Percentiles rank a stretch among this genome's conserved stretches.
These are phyloP conservation scores for Pulveroboletus sp. DNA, from an alignment of 768 basidiomycete species.

Conservation along the genomic window DNA sequence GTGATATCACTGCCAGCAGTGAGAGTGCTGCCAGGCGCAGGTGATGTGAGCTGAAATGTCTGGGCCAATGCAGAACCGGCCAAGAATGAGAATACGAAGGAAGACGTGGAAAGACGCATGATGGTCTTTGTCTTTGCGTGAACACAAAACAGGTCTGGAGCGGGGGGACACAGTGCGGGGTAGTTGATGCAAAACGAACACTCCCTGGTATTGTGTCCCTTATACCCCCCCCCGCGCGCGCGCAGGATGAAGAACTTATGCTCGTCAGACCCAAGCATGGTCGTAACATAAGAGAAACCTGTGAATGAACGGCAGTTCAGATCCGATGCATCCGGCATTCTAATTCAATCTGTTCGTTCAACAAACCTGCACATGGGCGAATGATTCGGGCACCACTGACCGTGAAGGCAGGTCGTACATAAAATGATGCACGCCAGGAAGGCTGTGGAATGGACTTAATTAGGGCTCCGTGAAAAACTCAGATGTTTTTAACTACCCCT, in stretches of 20 bases:
- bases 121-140: too few relatives aligned
- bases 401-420: not conserved
- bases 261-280: not conserved
- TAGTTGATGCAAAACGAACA: not conserved
- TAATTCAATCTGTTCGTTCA: not conserved
- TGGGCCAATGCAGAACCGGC: slow-evolving; percentile 17
- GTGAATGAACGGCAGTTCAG: not conserved
- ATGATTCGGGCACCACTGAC: slow-evolving; percentile 6
- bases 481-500: too few relatives aligned
- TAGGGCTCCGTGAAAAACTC: too few relatives aligned
- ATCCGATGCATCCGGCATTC: not conserved
- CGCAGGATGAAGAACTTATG: not conserved
- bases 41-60: slow-evolving; percentile 4
- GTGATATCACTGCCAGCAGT: slow-evolving; percentile 4
- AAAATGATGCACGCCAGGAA: not conserved
- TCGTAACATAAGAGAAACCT: not conserved
- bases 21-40: slow-evolving; percentile 8
- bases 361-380: not conserved
- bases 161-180: not conserved
- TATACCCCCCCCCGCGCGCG: slow-evolving; percentile 9
- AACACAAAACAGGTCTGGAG: too few relatives aligned
- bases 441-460: slow-evolving; percentile 6
- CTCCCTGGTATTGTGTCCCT: slow-evolving; percentile 1
- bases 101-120: slow-evolving; percentile 16
- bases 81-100: slow-evolving; percentile 14